Conservation (phyloP, 2,329 filamentous ascomycete species). For the Emydomyces testavorans region DNA sequence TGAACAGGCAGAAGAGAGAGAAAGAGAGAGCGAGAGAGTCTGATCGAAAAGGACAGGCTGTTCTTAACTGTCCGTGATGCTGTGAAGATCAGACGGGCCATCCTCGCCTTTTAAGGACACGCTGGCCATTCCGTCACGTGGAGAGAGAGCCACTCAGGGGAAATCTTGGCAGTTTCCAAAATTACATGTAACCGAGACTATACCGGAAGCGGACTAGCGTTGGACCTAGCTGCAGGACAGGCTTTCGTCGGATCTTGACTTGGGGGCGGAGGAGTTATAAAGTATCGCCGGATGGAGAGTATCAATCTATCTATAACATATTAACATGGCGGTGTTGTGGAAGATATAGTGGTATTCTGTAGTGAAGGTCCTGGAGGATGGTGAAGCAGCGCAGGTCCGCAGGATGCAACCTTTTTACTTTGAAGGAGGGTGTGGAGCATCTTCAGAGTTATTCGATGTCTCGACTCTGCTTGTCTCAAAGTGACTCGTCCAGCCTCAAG, state of each 20-base stretch:
- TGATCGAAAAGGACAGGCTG: conserved; percentile 28
- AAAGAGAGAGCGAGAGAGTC: not conserved
- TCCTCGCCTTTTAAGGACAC: conserved; percentile 33
- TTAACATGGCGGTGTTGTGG: too few relatives aligned
- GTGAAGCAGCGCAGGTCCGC: not conserved
- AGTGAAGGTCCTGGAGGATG: too few relatives aligned
- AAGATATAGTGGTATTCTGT: too few relatives aligned
- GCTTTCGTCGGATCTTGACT: too few relatives aligned
- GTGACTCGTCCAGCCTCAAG: not conserved
- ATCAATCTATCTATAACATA: too few relatives aligned
- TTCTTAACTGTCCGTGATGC: conserved; percentile 18
- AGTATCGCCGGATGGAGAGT: too few relatives aligned
- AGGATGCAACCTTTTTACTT: not conserved
- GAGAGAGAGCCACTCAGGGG: not conserved
- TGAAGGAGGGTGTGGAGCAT: too few relatives aligned
- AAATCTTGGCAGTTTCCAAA: conserved; percentile 2
- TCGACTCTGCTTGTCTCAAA: too few relatives aligned
- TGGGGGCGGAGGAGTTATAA: too few relatives aligned
- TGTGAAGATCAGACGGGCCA: conserved; percentile 15
- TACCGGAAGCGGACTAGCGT: not conserved
- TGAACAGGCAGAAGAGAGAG: conserved; percentile 1
- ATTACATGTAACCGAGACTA: not conserved
- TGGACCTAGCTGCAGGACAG: not conserved
- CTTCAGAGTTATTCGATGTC: too few relatives aligned
- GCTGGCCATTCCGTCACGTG: conserved; percentile 12